Base-by-base conservation (phyloP, 306 rosid species). In the Leucaena leucocephala region DNA sequence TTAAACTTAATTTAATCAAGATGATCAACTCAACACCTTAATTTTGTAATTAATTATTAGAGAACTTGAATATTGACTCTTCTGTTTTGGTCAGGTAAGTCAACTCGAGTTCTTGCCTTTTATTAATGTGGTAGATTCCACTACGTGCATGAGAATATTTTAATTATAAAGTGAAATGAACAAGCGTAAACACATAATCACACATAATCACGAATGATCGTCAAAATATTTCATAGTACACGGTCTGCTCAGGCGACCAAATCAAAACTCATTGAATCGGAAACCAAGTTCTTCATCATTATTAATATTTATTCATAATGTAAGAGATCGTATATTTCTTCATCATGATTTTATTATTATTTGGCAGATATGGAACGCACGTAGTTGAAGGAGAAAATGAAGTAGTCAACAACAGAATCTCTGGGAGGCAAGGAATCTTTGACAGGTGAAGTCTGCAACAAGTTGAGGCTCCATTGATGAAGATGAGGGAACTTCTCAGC, bases 361-460 rank as follows among this genome's bases (percentile, higher is more conserved):
- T 62, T 46, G 73, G 80, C 81, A 49, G 57, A 5, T 19, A 74
- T 38, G 65, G 91, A 87, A 71, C 89, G 90, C 40, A 33, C 10
- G 65, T 82, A 72, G 58, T n/a, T 84, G 74, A 87, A 42, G 50
- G 82, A 76, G 4, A 39, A 36, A 33, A 34, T 65, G 59, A 81
- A 86, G 71, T 77, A 76, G 33, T 81, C 58, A 58, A 59, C 27
- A 42, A 84, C 71, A 17, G 39, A 8, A 35, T 87, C 84, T 59
- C 78, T 80, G 16, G 88, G 71, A 22, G 90, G 87, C 78, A 87
- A 40, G 80, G 84, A 71, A 80, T 84, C 82, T 80, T 82, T 84
- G 78, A 84, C 13, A 8, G 87, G 80, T 65, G 78, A 72, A 77
- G 77, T 68, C 1, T 69, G n/a, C 9, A 74, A 42, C 78, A 86